Percentiles rank a stretch among this genome's conserved stretches.
These are phyloP conservation scores for Parastagonospora nodorum DNA, from an alignment of 2,329 filamentous ascomycete species.

Conservation along the genomic window DNA sequence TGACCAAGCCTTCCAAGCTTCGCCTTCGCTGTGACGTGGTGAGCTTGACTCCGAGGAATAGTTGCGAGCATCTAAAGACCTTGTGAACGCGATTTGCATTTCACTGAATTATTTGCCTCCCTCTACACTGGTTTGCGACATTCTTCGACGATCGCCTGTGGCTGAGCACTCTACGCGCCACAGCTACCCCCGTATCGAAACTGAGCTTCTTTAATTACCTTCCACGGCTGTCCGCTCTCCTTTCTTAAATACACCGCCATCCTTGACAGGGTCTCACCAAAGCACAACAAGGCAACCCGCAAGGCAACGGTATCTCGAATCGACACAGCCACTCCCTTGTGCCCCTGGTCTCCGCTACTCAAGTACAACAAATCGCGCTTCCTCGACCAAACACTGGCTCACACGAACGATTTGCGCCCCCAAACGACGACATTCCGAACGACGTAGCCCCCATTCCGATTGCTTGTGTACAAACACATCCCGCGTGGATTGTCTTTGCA, in stretches of 20 bases:
- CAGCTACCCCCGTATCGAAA: neutral
- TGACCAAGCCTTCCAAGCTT: conserved; percentile 17
- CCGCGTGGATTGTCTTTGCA: neutral
- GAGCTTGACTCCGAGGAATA: conserved; percentile 12
- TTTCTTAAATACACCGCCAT: conserved; percentile 2
- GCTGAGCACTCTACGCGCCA: neutral
- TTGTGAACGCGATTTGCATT: conserved; percentile 12
- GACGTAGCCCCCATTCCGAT: neutral
- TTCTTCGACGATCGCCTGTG: neutral
- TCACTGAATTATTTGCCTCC: conserved; percentile 10
- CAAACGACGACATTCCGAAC: conserved; percentile 10
- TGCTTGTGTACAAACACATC: conserved; percentile 1
- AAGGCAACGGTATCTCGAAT: conserved; percentile 6
- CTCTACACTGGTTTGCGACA: conserved; percentile 2
- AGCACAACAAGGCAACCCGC: neutral
- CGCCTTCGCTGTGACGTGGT: conserved; percentile 31
- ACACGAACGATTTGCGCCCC: conserved; percentile 15
- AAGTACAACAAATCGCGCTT: conserved; percentile 13
- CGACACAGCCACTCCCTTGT: conserved; percentile 4
- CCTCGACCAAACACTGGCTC: conserved; percentile 13
- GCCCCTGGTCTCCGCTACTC: conserved; percentile 4
- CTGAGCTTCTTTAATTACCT: conserved; percentile 14
- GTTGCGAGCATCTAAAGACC: neutral
- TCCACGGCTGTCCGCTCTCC: conserved; percentile 2
- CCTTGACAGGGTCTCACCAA: neutral